Evolutionary conservation across 352 stramenopile species (phyloP).

Genomic region (Phytophthora multivora): DNA sequence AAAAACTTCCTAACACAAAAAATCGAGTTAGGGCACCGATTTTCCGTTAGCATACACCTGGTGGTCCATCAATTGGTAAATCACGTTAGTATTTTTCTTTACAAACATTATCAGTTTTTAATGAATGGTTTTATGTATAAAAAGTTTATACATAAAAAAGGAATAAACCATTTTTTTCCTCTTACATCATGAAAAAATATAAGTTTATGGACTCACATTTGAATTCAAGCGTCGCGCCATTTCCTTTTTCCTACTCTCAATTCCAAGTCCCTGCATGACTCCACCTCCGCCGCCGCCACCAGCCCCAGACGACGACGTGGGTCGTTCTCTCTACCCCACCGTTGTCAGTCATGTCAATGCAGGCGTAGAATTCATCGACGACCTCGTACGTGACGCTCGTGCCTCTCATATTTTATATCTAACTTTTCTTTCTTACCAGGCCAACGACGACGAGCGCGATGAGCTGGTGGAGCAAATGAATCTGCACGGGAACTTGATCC

Average conservation of each 20-base stretch:
- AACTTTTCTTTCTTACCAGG: slow-evolving; percentile 13
- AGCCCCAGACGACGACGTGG: slow-evolving; percentile 4
- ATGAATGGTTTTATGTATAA: too few relatives aligned
- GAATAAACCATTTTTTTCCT: too few relatives aligned
- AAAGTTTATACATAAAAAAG: too few relatives aligned
- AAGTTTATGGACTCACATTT: slow-evolving; percentile 10
- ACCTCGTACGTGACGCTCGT: slow-evolving; percentile 34
- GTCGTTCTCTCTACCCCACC: slow-evolving; percentile 4
- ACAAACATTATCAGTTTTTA: too few relatives aligned
- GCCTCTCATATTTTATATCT: background rate
- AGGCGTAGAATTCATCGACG: slow-evolving; percentile 42
- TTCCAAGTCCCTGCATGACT: background rate
- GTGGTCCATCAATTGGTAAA: too few relatives aligned
- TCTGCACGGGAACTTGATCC: slow-evolving; percentile 73
- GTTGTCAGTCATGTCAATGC: slow-evolving; percentile 48
- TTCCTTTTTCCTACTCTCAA: background rate
- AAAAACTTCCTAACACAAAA: too few relatives aligned
- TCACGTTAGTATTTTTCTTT: too few relatives aligned
- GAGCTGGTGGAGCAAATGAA: slow-evolving; percentile 74
- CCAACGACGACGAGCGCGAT: slow-evolving; percentile 41
- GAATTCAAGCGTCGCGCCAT: slow-evolving; percentile 11
- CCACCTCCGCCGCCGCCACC: slow-evolving; percentile 1
- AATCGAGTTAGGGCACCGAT: too few relatives aligned
- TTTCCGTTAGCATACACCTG: too few relatives aligned
- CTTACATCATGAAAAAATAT: too few relatives aligned